Base-by-base conservation (phyloP, 2,329 filamentous ascomycete species). In the Raffaelea arxii region DNA sequence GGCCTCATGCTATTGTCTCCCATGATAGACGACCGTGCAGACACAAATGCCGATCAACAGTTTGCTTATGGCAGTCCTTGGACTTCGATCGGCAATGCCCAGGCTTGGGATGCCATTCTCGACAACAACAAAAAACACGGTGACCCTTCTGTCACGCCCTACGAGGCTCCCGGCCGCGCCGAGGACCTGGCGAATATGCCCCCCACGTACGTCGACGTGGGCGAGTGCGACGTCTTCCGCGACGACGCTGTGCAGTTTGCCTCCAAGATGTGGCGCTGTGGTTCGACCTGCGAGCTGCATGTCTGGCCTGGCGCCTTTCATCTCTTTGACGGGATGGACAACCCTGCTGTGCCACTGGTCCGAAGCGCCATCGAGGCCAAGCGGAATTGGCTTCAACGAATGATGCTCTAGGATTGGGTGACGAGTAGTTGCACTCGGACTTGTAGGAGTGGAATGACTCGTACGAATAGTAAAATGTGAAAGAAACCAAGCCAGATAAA, bases 141-240 rank as follows among this genome's bases (percentile, higher is more conserved):
- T 6, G 44, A 41, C 27, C 14, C 12, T 2, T n/a, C n/a, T n/a
- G 21, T 39, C n/a, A 39, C 43, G n/a, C 6, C 43, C 35, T 44
- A 44, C 35, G 23, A 44, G 18, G 23, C 35, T 9, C 43, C 43
- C 9, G 21, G 11, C 4, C 27, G 42, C 1, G 30, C 42, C 9
- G 22, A 16, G 22, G 21, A 24, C 16, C 32, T 44, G 16, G 16
- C 43, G 10, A 6, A 19, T 9, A 23, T 44, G 23, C 43, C 43
- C 22, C 32, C 43, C 3, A 25, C 43, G 10, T 44, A 44, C 35
- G n/a, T 44, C 7, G 43, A 44, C 22, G 43, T 44, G 12, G 43
- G 43, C n/a, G 43, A 39, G 35, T 39, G 43, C 35, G 43, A 44
- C n/a, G 35, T 44, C 23, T 37, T 44, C 12, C 43, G 43, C 18